phyloP scores from a whole-genome alignment of 805 yeast species.

The Wickerhamiella qilinensis region DNA sequence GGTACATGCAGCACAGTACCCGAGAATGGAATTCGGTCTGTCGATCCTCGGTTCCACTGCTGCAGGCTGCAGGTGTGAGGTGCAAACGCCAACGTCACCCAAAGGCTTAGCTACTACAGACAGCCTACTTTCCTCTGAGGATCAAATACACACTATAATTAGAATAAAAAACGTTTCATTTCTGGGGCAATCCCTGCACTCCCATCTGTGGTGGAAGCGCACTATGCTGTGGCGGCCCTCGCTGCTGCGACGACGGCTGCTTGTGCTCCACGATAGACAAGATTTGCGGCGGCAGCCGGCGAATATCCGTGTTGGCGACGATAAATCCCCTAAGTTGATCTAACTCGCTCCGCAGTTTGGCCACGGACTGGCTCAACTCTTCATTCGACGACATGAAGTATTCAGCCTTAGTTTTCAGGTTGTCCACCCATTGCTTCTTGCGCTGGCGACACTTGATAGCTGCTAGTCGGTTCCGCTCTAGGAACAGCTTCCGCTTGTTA shows the following conservation, averaged over 20 bases:
- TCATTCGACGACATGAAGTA: conserved; percentile 58
- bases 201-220: background rate
- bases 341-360: conserved; percentile 6
- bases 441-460: conserved; percentile 92
- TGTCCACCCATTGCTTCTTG: conserved; percentile 73
- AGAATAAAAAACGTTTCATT: too few relatives aligned
- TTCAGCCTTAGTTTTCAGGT: conserved; percentile 65
- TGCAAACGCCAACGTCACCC: too few relatives aligned
- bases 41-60: too few relatives aligned
- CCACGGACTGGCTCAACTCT: conserved; percentile 25
- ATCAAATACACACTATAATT: too few relatives aligned
- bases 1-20: too few relatives aligned
- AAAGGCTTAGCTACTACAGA: too few relatives aligned
- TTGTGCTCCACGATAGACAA: conserved; percentile 5
- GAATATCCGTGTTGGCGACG: conserved; percentile 6
- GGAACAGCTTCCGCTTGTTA: conserved; percentile 55
- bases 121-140: too few relatives aligned
- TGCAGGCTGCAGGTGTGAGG: too few relatives aligned
- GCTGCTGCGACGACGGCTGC: background rate
- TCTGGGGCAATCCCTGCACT: too few relatives aligned
- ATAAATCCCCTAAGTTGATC: conserved; percentile 22
- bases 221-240: background rate
- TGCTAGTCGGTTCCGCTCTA: conserved; percentile 87
- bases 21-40: too few relatives aligned
- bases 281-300: conserved; percentile 12